Evolutionary conservation across 1,139 yeast species (phyloP).

Genomic region (Blastobotrys ciferrii): DNA sequence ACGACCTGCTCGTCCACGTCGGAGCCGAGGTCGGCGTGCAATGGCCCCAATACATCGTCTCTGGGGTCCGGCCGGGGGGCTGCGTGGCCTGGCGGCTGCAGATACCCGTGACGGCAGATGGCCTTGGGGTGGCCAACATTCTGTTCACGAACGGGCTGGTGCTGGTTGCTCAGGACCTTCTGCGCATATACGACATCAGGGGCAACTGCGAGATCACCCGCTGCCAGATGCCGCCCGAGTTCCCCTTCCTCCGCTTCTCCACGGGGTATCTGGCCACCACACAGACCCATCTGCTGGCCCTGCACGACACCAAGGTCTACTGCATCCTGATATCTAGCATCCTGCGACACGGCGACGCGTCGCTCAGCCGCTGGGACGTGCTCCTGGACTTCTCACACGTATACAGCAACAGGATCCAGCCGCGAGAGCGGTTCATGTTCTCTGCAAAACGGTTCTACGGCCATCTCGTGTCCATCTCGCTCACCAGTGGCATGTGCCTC

Average conservation of each 20-base stretch:
- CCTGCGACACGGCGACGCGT: not conserved
- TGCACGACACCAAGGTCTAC: not conserved
- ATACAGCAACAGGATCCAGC: not conserved
- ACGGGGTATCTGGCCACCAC: constrained; percentile 1
- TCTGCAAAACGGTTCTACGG: constrained; percentile 4
- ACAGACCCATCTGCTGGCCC: constrained; percentile 3
- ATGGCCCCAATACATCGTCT: not conserved
- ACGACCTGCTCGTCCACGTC: constrained; percentile 2
- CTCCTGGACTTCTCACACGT: not conserved
- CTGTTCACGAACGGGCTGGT: not conserved
- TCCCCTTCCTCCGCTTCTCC: not conserved
- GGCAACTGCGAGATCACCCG: not conserved
- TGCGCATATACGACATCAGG: not conserved
- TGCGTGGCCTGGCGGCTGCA: not conserved
- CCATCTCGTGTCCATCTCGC: not conserved
- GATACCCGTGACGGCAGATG: not conserved
- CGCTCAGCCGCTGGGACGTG: not conserved
- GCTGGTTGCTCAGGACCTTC: not conserved
- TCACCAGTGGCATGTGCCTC: not conserved
- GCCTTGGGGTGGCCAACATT: constrained; percentile 2
- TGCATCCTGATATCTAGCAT: not conserved
- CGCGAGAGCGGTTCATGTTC: not conserved
- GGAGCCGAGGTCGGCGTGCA: not conserved
- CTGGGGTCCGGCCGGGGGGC: not conserved
- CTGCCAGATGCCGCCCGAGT: constrained; percentile 1